Evolutionary conservation across 495 filamentous ascomycete species (phyloP).

Genomic region (Aspergillus haitiensis): DNA sequence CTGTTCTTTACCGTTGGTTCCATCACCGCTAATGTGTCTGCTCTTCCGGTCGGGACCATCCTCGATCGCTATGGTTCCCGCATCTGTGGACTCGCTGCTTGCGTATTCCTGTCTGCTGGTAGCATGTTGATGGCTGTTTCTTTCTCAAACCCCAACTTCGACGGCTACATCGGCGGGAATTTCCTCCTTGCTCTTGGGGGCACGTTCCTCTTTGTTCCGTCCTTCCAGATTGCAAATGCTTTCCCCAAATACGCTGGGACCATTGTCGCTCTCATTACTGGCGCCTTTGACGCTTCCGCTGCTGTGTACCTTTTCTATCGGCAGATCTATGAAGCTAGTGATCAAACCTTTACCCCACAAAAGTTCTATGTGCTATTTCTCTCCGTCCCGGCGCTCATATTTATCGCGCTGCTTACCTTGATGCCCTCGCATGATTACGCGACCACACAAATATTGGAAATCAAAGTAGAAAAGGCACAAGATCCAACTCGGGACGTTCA

Average conservation of each 20-base stretch:
- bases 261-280: conserved; percentile 67
- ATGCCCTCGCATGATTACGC: conserved; percentile 66
- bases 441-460: conserved; percentile 57
- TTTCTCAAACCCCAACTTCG: conserved; percentile 51
- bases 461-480: conserved; percentile 61
- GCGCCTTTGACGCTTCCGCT: conserved; percentile 70
- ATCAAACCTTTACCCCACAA: conserved; percentile 51
- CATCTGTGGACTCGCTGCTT: conserved; percentile 56
- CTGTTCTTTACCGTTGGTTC: conserved; percentile 70
- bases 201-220: conserved; percentile 69
- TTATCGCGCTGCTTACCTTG: conserved; percentile 55
- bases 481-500: conserved; percentile 51
- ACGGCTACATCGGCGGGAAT: conserved; percentile 64
- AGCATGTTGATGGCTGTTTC: conserved; percentile 59
- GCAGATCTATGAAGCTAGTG: conserved; percentile 54
- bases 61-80: conserved; percentile 68
- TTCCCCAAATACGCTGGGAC: conserved; percentile 65
- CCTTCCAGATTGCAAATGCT: conserved; percentile 70
- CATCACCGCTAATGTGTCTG: conserved; percentile 65
- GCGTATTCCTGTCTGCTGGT: conserved; percentile 56
- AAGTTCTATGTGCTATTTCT: conserved; percentile 67
- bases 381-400: conserved; percentile 55
- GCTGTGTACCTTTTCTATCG: conserved; percentile 68
- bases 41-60: conserved; percentile 63
- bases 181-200: conserved; percentile 66